Evolutionary conservation across 2,329 filamentous ascomycete genomes (phyloP).

Genomic region (Bipolaris gigantea): DNA sequence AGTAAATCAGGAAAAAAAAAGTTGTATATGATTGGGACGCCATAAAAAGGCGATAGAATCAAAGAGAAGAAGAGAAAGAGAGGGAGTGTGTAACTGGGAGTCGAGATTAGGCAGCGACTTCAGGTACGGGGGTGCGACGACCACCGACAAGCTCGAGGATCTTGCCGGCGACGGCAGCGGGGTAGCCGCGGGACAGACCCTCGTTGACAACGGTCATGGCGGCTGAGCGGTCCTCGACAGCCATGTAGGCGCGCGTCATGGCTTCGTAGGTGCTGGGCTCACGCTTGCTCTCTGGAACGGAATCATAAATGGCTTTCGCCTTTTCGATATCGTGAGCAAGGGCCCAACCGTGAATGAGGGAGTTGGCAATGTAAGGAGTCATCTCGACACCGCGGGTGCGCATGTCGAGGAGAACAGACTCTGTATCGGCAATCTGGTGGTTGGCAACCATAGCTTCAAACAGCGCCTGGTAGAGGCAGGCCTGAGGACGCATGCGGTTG

Average conservation of each 20-base stretch:
- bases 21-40: conserved; percentile 16
- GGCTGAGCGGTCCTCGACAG: conserved; percentile 74
- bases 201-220: conserved; percentile 82
- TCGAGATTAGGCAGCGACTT: conserved; percentile 19
- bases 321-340: conserved; percentile 77
- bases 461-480: conserved; percentile 93
- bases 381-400: conserved; percentile 71
- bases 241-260: conserved; percentile 92
- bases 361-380: conserved; percentile 98
- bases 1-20: conserved; percentile 7
- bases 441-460: conserved; percentile 98
- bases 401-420: conserved; percentile 77
- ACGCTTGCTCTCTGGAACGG: conserved; percentile 74
- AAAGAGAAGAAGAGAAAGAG: conserved; percentile 9
- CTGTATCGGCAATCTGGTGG: conserved; percentile 72
- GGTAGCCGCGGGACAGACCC: conserved; percentile 89
- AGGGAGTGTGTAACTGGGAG: background rate
- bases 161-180: conserved; percentile 88
- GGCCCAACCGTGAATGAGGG: conserved; percentile 95
- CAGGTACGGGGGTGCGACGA: conserved; percentile 30
- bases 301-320: conserved; percentile 76
- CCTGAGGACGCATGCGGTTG: conserved; percentile 68
- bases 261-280: conserved; percentile 99
- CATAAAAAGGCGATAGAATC: background rate
- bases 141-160: conserved; percentile 78